A percentile compares a stretch with the other conserved stretches of the same genome.
Conservation (phyloP, 2,329 filamentous ascomycete genomes). For the Trichoderma hamatum region DNA sequence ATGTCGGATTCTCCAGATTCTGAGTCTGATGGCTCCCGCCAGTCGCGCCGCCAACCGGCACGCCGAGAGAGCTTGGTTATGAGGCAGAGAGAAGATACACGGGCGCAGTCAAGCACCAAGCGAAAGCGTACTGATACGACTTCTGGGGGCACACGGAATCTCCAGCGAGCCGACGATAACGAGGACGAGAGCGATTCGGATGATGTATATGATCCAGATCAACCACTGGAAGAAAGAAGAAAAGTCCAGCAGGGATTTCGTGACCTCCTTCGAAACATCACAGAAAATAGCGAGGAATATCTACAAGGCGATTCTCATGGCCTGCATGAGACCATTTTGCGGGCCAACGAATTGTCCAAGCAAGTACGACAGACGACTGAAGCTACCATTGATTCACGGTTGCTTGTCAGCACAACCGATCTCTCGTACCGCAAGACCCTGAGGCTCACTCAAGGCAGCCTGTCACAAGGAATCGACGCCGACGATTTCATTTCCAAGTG, state of each 20-base stretch:
- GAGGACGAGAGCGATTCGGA: slow-evolving; percentile 25
- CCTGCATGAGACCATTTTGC: slow-evolving; percentile 66
- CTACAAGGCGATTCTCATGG: slow-evolving; percentile 66
- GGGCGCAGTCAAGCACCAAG: slow-evolving; percentile 35
- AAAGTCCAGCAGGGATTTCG: slow-evolving; percentile 70
- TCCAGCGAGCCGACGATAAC: slow-evolving; percentile 28
- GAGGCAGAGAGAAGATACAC: slow-evolving; percentile 33
- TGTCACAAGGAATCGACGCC: slow-evolving; percentile 76
- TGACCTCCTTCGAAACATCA: slow-evolving; percentile 60
- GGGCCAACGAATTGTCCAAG: slow-evolving; percentile 66
- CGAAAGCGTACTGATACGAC: slow-evolving; percentile 39
- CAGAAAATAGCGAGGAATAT: slow-evolving; percentile 75
- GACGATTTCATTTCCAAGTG: slow-evolving; percentile 92
- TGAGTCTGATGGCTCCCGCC: slow-evolving; percentile 32
- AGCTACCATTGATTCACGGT: slow-evolving; percentile 85
- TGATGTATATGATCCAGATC: slow-evolving; percentile 77
- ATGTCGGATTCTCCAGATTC: slow-evolving; percentile 19
- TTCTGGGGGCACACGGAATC: slow-evolving; percentile 30
- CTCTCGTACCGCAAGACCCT: slow-evolving; percentile 77
- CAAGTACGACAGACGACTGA: slow-evolving; percentile 86
- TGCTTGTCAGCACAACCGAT: slow-evolving; percentile 80
- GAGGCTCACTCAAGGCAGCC: slow-evolving; percentile 72
- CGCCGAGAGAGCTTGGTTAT: slow-evolving; percentile 32
- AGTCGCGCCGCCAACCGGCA: slow-evolving; percentile 30
- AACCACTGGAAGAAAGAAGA: slow-evolving; percentile 73